These are phyloP conservation scores for Cadophora malorum DNA, from an alignment of 2,329 filamentous ascomycete species.

Conservation along the genomic window DNA sequence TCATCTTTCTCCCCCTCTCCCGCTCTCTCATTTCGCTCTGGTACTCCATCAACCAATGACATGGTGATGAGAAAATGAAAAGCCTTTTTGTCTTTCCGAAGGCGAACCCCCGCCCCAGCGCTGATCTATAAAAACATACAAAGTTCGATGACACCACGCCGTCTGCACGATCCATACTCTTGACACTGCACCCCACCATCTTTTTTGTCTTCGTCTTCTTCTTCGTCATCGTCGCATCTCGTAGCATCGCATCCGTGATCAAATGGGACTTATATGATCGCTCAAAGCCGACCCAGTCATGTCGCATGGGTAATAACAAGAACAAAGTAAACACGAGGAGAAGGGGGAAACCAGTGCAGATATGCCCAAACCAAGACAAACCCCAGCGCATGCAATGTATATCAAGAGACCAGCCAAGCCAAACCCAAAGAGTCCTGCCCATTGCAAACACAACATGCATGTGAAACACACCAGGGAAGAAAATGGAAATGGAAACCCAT, in stretches of 20 bases:
- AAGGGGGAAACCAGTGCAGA: not conserved
- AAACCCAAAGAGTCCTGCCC: conserved; percentile 24
- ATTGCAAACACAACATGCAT: conserved; percentile 12
- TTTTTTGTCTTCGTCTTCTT: conserved; percentile 5
- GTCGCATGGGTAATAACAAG: conserved; percentile 5
- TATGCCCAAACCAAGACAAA: conserved; percentile 8
- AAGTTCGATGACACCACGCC: not conserved
- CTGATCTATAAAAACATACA: conserved; percentile 18
- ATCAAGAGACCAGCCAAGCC: conserved; percentile 25
- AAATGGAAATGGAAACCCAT: conserved; percentile 24
- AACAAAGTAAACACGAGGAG: conserved; percentile 8
- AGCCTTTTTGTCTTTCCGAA: conserved; percentile 7
- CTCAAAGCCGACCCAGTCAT: conserved; percentile 12
- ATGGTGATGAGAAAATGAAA: not conserved
- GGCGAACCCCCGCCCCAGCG: no score
- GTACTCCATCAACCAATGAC: conserved; percentile 4
- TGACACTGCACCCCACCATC: not conserved
- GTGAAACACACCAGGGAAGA: conserved; percentile 19
- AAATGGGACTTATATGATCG: not conserved
- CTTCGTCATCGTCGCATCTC: conserved; percentile 9
- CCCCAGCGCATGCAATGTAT: conserved; percentile 23
- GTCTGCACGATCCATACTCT: conserved; percentile 15
- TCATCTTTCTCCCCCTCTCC: not conserved
- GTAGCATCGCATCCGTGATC: conserved; percentile 7
- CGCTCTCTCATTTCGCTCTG: not conserved